A percentile compares a stretch with the other conserved stretches of the same genome.
phyloP scores from a whole-genome alignment of 2,329 filamentous ascomycete genomes.

The Aspergillus ochraceoroseus region DNA sequence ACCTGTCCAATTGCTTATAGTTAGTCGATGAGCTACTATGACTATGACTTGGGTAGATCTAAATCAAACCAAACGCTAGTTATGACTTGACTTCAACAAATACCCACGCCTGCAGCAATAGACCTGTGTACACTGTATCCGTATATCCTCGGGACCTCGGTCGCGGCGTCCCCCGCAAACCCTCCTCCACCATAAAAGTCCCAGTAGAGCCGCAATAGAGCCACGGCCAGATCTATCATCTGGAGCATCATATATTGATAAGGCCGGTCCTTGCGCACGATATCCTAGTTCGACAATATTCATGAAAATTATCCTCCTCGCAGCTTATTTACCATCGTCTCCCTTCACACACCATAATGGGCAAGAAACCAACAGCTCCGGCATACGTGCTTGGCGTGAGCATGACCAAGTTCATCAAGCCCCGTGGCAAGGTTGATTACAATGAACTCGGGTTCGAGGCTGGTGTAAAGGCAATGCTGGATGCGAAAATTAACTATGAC shows the following conservation, averaged over 20 bases:
- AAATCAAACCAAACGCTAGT: too few species aligned
- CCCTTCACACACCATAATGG: constrained; percentile 41
- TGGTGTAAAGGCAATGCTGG: constrained; percentile 76
- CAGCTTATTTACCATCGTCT: constrained; percentile 5
- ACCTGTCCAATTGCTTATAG: too few species aligned
- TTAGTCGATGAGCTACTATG: too few species aligned
- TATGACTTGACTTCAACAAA: too few species aligned
- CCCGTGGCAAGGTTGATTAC: constrained; percentile 88
- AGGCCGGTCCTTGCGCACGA: constrained; percentile 11
- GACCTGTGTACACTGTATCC: too few species aligned
- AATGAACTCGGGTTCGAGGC: constrained; percentile 91
- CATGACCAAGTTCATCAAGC: constrained; percentile 99
- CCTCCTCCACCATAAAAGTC: too few species aligned
- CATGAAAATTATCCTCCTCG: too few species aligned
- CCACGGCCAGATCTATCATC: constrained; percentile 5
- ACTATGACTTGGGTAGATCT: too few species aligned
- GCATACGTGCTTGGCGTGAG: constrained; percentile 93
- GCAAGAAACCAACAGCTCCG: constrained; percentile 49
- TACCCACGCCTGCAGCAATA: too few species aligned
- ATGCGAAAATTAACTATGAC: constrained; percentile 82
- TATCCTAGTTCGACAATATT: too few species aligned
- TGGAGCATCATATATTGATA: too few species aligned
- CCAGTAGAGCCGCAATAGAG: constrained; percentile 10
- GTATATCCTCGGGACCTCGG: constrained; percentile 35
- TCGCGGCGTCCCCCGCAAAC: constrained; percentile 27